Evolutionary conservation across 139 green algal genomes (phyloP), one percentile per base, ranked within the genome.

Genomic region (Zygnema cylindricum): DNA sequence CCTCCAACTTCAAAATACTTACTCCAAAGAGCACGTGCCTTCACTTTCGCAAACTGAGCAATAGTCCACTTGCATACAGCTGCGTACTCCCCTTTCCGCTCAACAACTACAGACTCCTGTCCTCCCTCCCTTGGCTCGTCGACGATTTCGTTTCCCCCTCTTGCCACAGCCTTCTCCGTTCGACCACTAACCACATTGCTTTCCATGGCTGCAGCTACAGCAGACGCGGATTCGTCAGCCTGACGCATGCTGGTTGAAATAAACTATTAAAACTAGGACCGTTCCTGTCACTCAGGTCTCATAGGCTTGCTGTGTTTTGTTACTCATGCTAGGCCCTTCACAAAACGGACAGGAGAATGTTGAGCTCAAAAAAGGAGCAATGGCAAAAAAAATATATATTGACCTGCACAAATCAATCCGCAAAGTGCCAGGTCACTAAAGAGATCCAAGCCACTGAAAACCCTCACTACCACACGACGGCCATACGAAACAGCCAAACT

Each of bases 1-100:
- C 94, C 94, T 11, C 93, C 94, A 0, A 95, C 93, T 43, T 94
- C 93, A 33, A 95, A 94, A 78, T 95, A 95, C 55, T 90, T 93
- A 90, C 90, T 94, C 88, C 89, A 94, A 0, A 94, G 91, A 33
- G 91, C 88, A 54, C 89, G 89, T 57, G 92, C 89, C 88, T 94
- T 95, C 16, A 93, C 81, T 69, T 93, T 94, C 11, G 86, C 85
- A 73, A 94, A 93, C 57, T 76, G 40, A 0, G 77, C 82, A 16
- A 95, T 79, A 25, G 88, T 92, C 93, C 93, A 94, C 33, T 89
- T 82, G 82, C 93, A 95, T 1, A 82, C 32, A 0, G 89, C 91
- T 55, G 77, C 73, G 76, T 92, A 82, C n/a, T 90, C 86, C 43
- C 79, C 89, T 25, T 69, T 57, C 23, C 83, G 63, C 69, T 94